These are phyloP conservation scores for Mychonastes homosphaera DNA, from an alignment of 139 green algal genomes.

Conservation along the genomic window DNA sequence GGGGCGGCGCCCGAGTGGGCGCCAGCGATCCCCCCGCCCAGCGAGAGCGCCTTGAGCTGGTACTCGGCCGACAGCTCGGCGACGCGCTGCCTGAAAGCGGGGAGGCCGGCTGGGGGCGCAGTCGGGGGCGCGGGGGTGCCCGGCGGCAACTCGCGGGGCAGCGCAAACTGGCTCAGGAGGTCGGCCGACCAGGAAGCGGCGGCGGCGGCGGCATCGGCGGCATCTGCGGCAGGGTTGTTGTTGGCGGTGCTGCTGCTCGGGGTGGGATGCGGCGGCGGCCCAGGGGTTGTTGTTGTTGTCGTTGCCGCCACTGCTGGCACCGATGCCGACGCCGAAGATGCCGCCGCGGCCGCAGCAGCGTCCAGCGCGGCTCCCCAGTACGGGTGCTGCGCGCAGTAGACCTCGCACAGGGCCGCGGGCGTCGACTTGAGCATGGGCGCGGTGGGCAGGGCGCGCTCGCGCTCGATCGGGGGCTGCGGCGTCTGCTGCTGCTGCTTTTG, in stretches of 20 bases:
- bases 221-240: background rate
- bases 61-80: too few relatives aligned
- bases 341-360: background rate
- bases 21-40: too few relatives aligned
- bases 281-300: background rate
- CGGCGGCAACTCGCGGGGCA: background rate
- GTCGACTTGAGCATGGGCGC: background rate
- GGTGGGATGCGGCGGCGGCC: too few relatives aligned
- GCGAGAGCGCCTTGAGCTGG: too few relatives aligned
- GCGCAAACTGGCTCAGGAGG: background rate
- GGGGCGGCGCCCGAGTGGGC: too few relatives aligned
- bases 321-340: background rate
- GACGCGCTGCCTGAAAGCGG: too few relatives aligned
- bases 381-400: background rate
- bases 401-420: background rate
- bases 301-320: conserved; percentile 1
- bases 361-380: conserved; percentile 1
- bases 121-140: too few relatives aligned
- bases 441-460: background rate
- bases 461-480: background rate
- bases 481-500: background rate
- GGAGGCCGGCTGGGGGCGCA: too few relatives aligned
- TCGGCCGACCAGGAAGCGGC: background rate
- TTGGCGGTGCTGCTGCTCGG: background rate
- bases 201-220: background rate